These are phyloP conservation scores for Thalia dealbata DNA, from an alignment of 176 grass and related monocot species.

Conservation along the genomic window DNA sequence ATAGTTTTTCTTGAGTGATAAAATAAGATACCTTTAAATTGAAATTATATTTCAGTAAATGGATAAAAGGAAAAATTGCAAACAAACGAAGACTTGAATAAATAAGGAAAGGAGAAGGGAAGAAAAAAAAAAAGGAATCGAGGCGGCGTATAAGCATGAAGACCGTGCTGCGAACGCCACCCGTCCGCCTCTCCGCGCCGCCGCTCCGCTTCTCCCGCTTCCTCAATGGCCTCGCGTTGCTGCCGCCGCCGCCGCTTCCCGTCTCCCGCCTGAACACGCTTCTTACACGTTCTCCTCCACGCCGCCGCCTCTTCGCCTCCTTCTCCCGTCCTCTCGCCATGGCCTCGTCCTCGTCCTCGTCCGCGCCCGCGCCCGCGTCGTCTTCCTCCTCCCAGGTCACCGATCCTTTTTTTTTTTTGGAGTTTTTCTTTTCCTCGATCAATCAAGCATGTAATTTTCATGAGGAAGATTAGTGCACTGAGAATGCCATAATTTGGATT, in stretches of 20 bases:
- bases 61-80: background rate
- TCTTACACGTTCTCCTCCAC: background rate
- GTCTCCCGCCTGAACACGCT: background rate
- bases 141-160: background rate
- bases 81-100: background rate
- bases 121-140: background rate
- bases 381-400: constrained; percentile 11
- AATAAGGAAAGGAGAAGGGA: background rate
- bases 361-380: background rate
- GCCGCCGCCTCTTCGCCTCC: background rate
- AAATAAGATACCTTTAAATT: no score
- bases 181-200: background rate
- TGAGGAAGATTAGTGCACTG: background rate
- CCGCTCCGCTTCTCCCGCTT: background rate
- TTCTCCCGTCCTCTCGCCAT: constrained; percentile 3
- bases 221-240: background rate
- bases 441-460: background rate
- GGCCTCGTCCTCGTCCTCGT: background rate
- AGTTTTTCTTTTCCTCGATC: background rate
- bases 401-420: background rate
- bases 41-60: background rate
- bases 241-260: background rate
- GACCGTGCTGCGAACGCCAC: background rate
- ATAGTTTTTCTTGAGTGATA: no score
- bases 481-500: background rate